Percentiles rank a stretch among this genome's conserved stretches.
Conservation (phyloP, 768 basidiomycete species). For the Trametopsis cervina region DNA sequence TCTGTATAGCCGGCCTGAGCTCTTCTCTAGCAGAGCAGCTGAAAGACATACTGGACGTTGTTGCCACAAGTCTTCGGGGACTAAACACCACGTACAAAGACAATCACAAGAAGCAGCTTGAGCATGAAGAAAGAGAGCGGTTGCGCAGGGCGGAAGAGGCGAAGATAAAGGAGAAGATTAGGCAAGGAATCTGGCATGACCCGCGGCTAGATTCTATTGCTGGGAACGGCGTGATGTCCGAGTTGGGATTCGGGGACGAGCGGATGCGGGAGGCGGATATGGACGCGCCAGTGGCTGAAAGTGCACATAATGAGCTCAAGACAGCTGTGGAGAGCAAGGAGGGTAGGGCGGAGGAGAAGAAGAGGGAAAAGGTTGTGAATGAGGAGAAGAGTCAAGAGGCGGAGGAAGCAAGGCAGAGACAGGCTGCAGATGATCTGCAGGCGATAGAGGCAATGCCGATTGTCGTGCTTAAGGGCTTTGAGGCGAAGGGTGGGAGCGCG, state of each 20-base stretch:
- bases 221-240: slow-evolving; percentile 81
- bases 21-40: slow-evolving; percentile 77
- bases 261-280: slow-evolving; percentile 32
- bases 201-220: slow-evolving; percentile 78
- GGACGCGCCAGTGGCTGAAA: slow-evolving; percentile 10
- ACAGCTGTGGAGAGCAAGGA: not conserved
- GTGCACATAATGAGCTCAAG: not conserved
- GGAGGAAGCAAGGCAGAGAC: slow-evolving; percentile 25
- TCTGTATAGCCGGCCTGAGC: slow-evolving; percentile 68
- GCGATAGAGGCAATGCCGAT: slow-evolving; percentile 67
- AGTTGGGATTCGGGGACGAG: slow-evolving; percentile 82
- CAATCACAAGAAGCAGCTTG: slow-evolving; percentile 33
- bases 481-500: slow-evolving; percentile 42
- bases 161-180: slow-evolving; percentile 40
- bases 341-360: slow-evolving; percentile 13
- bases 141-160: slow-evolving; percentile 31
- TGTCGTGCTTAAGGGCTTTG: slow-evolving; percentile 80
- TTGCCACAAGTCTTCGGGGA: slow-evolving; percentile 60
- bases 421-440: slow-evolving; percentile 37
- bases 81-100: slow-evolving; percentile 47
- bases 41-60: slow-evolving; percentile 77
- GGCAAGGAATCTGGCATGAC: slow-evolving; percentile 75
- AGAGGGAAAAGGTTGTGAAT: slow-evolving; percentile 2
- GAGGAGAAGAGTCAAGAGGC: slow-evolving; percentile 25
- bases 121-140: slow-evolving; percentile 31